Conservation (phyloP, 78 protist genomes). For the Protostelium mycophagum region DNA sequence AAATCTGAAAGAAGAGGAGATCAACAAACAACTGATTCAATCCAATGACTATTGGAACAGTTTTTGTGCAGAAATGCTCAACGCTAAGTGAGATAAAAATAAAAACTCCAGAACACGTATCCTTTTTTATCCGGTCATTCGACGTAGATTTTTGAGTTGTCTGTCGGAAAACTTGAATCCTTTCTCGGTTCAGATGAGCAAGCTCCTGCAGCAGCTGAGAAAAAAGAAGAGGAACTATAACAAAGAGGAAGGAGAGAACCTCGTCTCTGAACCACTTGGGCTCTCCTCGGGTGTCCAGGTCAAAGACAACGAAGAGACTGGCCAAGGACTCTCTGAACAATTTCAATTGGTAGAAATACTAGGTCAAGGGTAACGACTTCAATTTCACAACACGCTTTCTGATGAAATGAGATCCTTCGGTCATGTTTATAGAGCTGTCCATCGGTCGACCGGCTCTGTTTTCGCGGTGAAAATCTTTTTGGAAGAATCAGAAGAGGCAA, state of each 20-base stretch:
- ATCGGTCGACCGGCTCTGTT: slow-evolving; percentile 14
- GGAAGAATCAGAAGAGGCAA: slow-evolving; percentile 20
- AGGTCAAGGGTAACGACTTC: slow-evolving; percentile 40
- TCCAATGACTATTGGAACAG: too few relatives aligned
- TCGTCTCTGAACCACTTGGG: slow-evolving; percentile 22
- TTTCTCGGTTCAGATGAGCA: too few relatives aligned
- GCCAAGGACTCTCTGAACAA: slow-evolving; percentile 21
- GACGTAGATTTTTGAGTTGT: too few relatives aligned
- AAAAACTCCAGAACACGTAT: too few relatives aligned
- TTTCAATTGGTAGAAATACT: slow-evolving; percentile 54
- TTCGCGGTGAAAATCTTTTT: slow-evolving; percentile 41
- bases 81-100: too few relatives aligned
- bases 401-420: slow-evolving; percentile 13
- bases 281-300: slow-evolving; percentile 57
- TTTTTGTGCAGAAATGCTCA: too few relatives aligned
- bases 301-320: slow-evolving; percentile 46
- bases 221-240: not conserved
- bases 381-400: not conserved
- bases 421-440: slow-evolving; percentile 39
- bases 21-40: too few relatives aligned
- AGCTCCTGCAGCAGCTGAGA: not conserved
- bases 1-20: too few relatives aligned
- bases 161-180: too few relatives aligned
- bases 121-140: too few relatives aligned
- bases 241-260: not conserved